Base-by-base conservation (phyloP, 306 rosid species). In the Astragalus glycyphyllos region DNA sequence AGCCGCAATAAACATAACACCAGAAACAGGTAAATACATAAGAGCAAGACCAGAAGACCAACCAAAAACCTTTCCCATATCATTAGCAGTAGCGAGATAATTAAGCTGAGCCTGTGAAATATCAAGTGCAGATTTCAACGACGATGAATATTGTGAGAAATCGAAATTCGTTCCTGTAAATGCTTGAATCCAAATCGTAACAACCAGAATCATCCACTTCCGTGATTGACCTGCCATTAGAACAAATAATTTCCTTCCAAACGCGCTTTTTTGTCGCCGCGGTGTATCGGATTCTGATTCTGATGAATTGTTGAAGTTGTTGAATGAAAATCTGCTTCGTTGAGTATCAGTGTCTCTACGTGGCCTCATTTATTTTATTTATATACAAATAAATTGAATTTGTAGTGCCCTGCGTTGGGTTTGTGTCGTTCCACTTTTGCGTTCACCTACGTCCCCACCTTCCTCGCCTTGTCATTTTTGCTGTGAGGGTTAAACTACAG, bases 121-220 rank as follows among this genome's bases (percentile, higher is more conserved):
- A 5, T 80, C 69, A 0, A 93, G 82, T 0, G 87, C 88, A 3
- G 89, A 82, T 81, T 93, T 93, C 78, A 93, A 40, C 8, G 73
- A 13, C n/a, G 98, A 84, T 0, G 98, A 93, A 49, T 93, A 93
- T n/a, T 89, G 91, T 0, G 98, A 90, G 81, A 93, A 93, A 76
- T 93, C 90, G 67, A 93, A 93, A 76, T 93, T 93, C 0, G 98
- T 93, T 7, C 97, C 97, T 0, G 98, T 93, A 71, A 90, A 93
- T 0, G 98, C 90, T 58, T 93, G 98, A 74, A 93, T 84, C 97
- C 98, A 93, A 20, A 93, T 87, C 0, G 96, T 93, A 2, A 83
- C 97, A 17, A 90, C 92, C 7, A 93, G 72, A 60, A 90, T 84
- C 92, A 88, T 82, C 98, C 97, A 93, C 40, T 88, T 93, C 1